Evolutionary conservation across 352 stramenopile genomes (phyloP).

Genomic region (Lagenidium sp.): DNA sequence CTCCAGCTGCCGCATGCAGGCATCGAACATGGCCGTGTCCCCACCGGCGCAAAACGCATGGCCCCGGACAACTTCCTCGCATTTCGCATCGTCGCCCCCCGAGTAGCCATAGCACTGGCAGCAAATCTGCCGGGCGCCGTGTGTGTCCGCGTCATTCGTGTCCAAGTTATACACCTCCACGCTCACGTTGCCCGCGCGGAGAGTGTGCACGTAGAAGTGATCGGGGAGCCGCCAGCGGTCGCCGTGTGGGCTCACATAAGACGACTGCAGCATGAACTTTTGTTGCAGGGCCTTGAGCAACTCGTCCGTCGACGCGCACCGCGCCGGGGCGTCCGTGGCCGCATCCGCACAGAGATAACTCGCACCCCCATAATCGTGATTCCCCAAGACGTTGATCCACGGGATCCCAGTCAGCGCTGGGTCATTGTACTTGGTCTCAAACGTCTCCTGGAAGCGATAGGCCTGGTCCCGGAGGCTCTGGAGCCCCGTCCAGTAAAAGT

Average conservation of each 20-base stretch:
- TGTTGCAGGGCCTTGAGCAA: conserved; percentile 36
- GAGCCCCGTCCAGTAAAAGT: conserved; percentile 60
- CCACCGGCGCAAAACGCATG: conserved; percentile 45
- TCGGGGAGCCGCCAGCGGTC: conserved; percentile 72
- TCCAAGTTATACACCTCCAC: conserved; percentile 83
- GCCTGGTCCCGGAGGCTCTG: conserved; percentile 35
- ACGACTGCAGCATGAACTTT: conserved; percentile 61
- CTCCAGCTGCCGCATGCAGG: conserved; percentile 58
- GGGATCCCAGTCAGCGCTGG: conserved; percentile 43
- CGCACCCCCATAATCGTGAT: conserved; percentile 78
- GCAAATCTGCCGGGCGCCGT: conserved; percentile 62
- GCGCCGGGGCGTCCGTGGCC: conserved; percentile 17
- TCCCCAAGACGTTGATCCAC: conserved; percentile 79
- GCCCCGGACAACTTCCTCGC: conserved; percentile 47
- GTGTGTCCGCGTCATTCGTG: conserved; percentile 49
- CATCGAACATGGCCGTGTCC: conserved; percentile 52
- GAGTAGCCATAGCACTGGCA: conserved; percentile 78
- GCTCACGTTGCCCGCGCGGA: conserved; percentile 35
- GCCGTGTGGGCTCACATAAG: conserved; percentile 69
- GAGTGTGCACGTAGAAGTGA: conserved; percentile 67
- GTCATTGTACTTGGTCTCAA: conserved; percentile 68
- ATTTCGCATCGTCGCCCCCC: conserved; percentile 41
- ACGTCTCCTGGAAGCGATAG: conserved; percentile 69
- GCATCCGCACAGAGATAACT: conserved; percentile 56
- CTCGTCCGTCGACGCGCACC: conserved; percentile 38